phyloP scores from a whole-genome alignment of 139 green algal genomes.

The Tetraselmis chui region DNA sequence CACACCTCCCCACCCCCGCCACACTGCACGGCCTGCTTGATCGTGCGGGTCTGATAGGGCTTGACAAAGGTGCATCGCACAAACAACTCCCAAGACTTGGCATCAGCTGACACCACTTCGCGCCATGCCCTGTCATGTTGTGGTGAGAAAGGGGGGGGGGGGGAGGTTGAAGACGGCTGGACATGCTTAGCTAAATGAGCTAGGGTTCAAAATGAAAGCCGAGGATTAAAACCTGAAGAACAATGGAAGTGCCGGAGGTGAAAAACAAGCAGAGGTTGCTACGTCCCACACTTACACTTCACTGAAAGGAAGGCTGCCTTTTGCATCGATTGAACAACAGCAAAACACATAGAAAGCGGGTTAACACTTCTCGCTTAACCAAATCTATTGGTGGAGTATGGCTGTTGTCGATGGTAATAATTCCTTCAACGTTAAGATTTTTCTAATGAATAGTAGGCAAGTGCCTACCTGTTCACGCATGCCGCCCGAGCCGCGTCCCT shows the following conservation, averaged over 20 bases:
- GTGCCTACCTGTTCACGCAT: neutral
- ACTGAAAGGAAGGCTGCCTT: no score
- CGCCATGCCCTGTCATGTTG: neutral
- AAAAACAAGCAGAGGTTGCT: no score
- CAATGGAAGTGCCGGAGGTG: neutral
- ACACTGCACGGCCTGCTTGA: neutral
- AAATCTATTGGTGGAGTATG: no score
- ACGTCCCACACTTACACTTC: no score
- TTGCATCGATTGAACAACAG: no score
- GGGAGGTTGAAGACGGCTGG: neutral
- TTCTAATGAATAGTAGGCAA: no score
- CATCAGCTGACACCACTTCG: neutral
- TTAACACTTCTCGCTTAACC: no score
- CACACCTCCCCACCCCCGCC: neutral
- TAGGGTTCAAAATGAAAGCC: no score
- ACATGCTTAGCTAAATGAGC: no score
- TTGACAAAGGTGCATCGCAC: neutral
- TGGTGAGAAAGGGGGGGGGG: neutral
- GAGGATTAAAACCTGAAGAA: neutral
- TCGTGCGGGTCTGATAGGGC: neutral
- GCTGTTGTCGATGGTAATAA: no score
- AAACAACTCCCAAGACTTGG: neutral
- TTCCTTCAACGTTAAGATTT: no score
- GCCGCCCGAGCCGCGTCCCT: neutral
- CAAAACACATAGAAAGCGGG: no score